Base-by-base conservation (phyloP, 768 basidiomycete species). In the Lactarius sp. region DNA sequence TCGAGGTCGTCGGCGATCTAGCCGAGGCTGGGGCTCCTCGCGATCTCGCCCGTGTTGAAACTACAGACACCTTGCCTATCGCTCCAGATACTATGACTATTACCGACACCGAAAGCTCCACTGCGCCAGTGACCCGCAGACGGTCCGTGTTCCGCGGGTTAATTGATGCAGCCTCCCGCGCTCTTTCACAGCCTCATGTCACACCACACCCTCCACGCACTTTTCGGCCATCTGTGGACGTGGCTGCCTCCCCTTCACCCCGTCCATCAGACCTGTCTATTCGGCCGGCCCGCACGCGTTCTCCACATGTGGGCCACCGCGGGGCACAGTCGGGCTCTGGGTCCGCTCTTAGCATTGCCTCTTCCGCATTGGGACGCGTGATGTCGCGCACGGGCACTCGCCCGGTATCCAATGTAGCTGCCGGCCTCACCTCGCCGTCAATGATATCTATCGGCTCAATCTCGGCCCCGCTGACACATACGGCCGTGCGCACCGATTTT, bases 391-490 rank as follows among this genome's bases (percentile, higher is more conserved):
- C 83, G 71, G 77, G 76, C 65, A 78, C 81, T 51, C 70, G 73
- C 41, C 71, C 78, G 33, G 75, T 77, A 59, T 75, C 75, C 16
- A 73, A 73, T 62, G 74, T 76, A 22, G 58, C 56, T 6, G 64
- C 62, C 8, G 66, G 62, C 49, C 78, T 85, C 52, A 83, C 79
- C 39, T 88, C 86, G 1, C 84, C 88, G 8, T 88, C 88, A 20
- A 76, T 80, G 58, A 84, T 90, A 60, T 90, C 90, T 18, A 77
- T 91, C 41, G 78, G 84, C 66, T 88, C 83, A 10, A 92, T 93
- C 61, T 90, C 88, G 6, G 71, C 87, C 5, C 91, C 91, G 7
- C 80, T 93, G 9, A 80, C 85, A 6, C 88, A 93, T 71, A 92
- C 91, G 12, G 76, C 81, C 33, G 76, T 81, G 22, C 84, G 87